Percentiles rank a stretch among this genome's conserved stretches.
These are phyloP conservation scores for Fusarium torulosum DNA, from an alignment of 2,329 filamentous ascomycete species.

Conservation along the genomic window DNA sequence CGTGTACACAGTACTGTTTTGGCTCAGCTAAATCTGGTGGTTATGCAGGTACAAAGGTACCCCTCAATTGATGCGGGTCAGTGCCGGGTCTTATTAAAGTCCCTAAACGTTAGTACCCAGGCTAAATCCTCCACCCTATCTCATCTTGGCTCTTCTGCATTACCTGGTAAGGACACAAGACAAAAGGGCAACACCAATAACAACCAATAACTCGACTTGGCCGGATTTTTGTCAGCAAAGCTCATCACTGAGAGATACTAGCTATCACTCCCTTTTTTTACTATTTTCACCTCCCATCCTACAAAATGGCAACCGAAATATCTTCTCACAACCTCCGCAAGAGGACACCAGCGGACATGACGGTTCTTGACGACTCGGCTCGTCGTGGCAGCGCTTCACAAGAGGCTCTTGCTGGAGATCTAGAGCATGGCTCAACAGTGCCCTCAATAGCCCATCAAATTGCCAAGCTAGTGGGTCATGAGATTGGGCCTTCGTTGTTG, in stretches of 20 bases:
- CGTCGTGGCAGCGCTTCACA: conserved; percentile 23
- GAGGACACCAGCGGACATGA: conserved; percentile 42
- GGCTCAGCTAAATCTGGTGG: background rate
- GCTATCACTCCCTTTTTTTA: conserved; percentile 12
- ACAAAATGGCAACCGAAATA: conserved; percentile 26
- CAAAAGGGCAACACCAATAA: conserved; percentile 35
- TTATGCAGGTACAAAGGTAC: conserved; percentile 24
- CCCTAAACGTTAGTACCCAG: background rate
- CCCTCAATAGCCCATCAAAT: conserved; percentile 40
- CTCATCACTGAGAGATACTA: conserved; percentile 28
- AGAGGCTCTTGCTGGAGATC: conserved; percentile 19
- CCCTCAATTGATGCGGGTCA: conserved; percentile 13
- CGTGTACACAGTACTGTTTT: conserved; percentile 23
- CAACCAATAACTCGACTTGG: conserved; percentile 24
- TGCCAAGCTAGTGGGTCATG: conserved; percentile 39
- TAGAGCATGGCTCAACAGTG: conserved; percentile 30
- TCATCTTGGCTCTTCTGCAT: conserved; percentile 34
- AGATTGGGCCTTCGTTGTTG: conserved; percentile 57
- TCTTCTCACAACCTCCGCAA: conserved; percentile 41
- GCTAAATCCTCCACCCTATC: conserved; percentile 1
- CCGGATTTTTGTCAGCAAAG: conserved; percentile 36
- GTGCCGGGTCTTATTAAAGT: conserved; percentile 7
- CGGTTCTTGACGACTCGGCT: conserved; percentile 27
- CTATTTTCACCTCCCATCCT: conserved; percentile 31
- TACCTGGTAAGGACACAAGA: conserved; percentile 25